Evolutionary conservation across 2,329 filamentous ascomycete species (phyloP).

Genomic region (Pseudogymnoascus pannorum): DNA sequence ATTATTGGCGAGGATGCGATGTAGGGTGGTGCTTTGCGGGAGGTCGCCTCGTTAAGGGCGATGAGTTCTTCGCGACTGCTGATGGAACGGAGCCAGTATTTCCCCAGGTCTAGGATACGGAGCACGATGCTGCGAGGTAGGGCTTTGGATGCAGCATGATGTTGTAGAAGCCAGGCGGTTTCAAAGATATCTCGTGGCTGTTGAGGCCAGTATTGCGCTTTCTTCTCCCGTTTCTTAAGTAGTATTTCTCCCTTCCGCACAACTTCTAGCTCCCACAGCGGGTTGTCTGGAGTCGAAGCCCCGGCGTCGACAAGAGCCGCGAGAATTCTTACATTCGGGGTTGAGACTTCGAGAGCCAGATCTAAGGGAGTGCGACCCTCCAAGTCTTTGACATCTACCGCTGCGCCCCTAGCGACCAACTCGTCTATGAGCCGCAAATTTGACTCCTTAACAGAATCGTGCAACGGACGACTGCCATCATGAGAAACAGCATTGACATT

Average conservation of each 20-base stretch:
- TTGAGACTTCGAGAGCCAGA: not conserved
- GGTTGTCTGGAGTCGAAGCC: not conserved
- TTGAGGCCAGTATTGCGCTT: not conserved
- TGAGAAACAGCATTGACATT: not conserved
- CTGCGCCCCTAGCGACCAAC: not conserved
- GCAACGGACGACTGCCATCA: not conserved
- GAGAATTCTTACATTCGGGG: not conserved
- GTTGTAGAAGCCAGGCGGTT: not conserved
- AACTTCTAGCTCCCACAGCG: not conserved
- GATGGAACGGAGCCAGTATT: not conserved
- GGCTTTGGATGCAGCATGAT: not conserved
- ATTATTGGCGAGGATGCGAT: not conserved
- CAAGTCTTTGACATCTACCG: not conserved
- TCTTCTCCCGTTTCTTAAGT: not conserved
- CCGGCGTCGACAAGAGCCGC: not conserved
- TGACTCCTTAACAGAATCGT: not conserved
- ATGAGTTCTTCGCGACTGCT: not conserved
- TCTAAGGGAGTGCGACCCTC: not conserved
- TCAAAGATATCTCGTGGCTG: not conserved
- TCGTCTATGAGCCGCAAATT: not conserved
- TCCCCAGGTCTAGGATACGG: not conserved
- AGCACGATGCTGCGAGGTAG: not conserved
- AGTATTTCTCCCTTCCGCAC: not conserved
- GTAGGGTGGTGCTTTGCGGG: not conserved
- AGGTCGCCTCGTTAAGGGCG: not conserved